These are phyloP conservation scores for Vitis hybrid DNA, from an alignment of 177 flowering plant genomes.

Conservation along the genomic window DNA sequence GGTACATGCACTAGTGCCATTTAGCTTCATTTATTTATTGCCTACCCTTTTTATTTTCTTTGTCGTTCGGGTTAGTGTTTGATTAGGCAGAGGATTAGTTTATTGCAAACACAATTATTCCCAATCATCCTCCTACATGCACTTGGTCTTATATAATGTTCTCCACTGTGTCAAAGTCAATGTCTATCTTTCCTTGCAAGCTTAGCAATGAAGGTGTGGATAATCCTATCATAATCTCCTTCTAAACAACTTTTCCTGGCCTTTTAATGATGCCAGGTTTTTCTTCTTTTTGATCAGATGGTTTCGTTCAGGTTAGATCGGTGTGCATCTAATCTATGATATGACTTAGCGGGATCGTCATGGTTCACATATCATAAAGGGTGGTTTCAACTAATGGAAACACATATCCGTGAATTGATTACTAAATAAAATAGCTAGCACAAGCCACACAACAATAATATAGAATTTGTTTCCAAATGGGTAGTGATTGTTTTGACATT, in stretches of 20 bases:
- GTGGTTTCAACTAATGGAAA: no score
- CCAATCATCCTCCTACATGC: neutral
- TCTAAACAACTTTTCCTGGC: conserved; percentile 1
- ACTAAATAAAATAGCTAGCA: no score
- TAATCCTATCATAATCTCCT: conserved; percentile 5
- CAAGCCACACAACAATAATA: no score
- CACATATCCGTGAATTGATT: no score
- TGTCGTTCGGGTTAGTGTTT: neutral
- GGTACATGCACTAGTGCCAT: neutral
- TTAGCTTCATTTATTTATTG: conserved; percentile 6
- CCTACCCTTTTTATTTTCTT: neutral
- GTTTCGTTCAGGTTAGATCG: no score
- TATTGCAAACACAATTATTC: conserved; percentile 3
- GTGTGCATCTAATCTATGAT: no score
- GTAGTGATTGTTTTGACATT: no score
- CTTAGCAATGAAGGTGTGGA: conserved; percentile 14
- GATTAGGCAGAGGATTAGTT: neutral
- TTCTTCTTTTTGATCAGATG: no score
- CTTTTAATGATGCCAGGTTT: neutral
- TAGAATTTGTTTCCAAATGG: no score
- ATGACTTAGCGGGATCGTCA: no score
- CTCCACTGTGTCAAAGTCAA: conserved; percentile 12
- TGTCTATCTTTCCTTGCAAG: conserved; percentile 5
- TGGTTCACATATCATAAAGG: no score
- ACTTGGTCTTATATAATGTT: neutral